These are phyloP conservation scores for Fennellomyces sp. DNA, from an alignment of 371 early-diverging fungal genomes.

Conservation along the genomic window DNA sequence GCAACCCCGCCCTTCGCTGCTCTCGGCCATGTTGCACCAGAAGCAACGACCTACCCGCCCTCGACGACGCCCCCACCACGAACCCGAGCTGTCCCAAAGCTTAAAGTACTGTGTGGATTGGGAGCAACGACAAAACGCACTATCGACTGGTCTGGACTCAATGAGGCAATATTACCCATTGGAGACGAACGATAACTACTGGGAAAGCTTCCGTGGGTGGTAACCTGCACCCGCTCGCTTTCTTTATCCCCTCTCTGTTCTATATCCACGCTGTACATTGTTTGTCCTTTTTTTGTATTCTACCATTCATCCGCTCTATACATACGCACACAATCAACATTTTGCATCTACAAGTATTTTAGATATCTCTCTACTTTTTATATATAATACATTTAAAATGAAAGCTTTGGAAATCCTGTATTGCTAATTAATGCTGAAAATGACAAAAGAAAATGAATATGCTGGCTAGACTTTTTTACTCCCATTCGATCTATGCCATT, in stretches of 20 bases:
- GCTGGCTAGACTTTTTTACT: background rate
- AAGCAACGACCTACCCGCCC: background rate
- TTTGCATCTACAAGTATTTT: background rate
- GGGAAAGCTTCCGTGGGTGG: constrained; percentile 10
- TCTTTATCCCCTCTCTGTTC: background rate
- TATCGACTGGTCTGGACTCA: background rate
- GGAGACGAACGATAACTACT: background rate
- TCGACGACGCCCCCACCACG: background rate
- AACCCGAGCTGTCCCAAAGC: constrained; percentile 15
- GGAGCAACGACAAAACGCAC: constrained; percentile 22
- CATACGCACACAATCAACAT: background rate
- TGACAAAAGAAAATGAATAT: background rate
- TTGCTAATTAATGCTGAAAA: background rate
- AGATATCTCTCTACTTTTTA: background rate
- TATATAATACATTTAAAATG: background rate
- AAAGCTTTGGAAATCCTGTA: background rate
- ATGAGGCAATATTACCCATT: background rate
- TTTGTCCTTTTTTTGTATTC: background rate
- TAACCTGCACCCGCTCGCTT: background rate
- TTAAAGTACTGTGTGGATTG: constrained; percentile 23
- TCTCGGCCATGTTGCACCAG: constrained; percentile 1
- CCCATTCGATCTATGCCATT: constrained; percentile 8
- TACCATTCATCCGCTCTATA: background rate
- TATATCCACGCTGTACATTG: background rate
- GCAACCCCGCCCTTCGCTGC: constrained; percentile 2